Percentiles rank a stretch among this genome's conserved stretches.
These are phyloP conservation scores for Fusarium cyanostomum DNA, from an alignment of 2,329 filamentous ascomycete genomes.

Conservation along the genomic window DNA sequence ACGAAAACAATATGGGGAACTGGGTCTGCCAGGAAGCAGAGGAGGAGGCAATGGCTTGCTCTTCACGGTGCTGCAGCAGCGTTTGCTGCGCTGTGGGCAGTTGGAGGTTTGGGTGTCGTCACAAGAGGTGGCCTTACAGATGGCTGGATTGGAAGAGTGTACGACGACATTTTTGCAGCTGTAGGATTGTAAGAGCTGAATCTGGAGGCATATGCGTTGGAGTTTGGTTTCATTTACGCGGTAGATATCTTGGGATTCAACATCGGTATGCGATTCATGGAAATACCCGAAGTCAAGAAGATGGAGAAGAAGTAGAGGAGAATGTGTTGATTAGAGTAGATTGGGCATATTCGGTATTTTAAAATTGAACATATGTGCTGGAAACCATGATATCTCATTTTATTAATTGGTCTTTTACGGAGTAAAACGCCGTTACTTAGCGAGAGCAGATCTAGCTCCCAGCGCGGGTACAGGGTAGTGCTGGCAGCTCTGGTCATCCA, in stretches of 20 bases:
- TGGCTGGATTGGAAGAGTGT: slow-evolving; percentile 84
- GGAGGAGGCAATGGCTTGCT: slow-evolving; percentile 73
- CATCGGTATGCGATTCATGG: slow-evolving; percentile 27
- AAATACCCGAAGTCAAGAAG: slow-evolving; percentile 36
- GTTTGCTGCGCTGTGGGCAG: slow-evolving; percentile 77
- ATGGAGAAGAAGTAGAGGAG: slow-evolving; percentile 6
- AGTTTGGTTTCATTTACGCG: slow-evolving; percentile 37
- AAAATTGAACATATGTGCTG: background rate
- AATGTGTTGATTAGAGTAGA: slow-evolving; percentile 1
- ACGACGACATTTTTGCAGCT: slow-evolving; percentile 70
- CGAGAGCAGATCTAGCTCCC: background rate
- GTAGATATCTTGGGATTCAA: slow-evolving; percentile 28
- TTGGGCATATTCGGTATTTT: background rate
- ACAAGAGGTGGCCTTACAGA: slow-evolving; percentile 73
- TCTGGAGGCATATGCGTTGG: slow-evolving; percentile 24
- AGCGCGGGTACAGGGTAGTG: slow-evolving; percentile 36
- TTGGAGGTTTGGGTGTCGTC: slow-evolving; percentile 81
- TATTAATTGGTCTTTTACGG: background rate
- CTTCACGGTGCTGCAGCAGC: slow-evolving; percentile 72
- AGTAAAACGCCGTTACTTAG: background rate
- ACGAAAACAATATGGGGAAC: slow-evolving; percentile 57
- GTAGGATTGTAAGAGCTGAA: slow-evolving; percentile 42
- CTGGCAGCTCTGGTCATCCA: slow-evolving; percentile 11
- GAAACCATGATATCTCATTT: too few species aligned
- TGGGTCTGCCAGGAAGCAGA: slow-evolving; percentile 58